phyloP scores from a whole-genome alignment of 352 stramenopile genomes.

The Thalassiosira livingstoniorum region DNA sequence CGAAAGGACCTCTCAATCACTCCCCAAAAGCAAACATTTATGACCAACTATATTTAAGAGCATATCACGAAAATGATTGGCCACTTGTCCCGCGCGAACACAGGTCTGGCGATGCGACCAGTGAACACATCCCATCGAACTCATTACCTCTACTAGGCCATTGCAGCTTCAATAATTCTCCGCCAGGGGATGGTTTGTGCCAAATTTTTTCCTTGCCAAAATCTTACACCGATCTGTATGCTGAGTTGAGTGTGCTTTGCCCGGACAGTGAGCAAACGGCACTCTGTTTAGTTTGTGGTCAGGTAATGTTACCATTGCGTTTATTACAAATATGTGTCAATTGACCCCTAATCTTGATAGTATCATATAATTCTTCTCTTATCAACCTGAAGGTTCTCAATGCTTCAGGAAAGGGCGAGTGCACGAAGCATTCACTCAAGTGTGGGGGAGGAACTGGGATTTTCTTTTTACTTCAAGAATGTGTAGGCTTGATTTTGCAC shows the following conservation, averaged over 20 bases:
- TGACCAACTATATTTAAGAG: too few relatives aligned
- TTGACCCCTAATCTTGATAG: background rate
- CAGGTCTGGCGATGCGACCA: background rate
- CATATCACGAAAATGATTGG: slow-evolving; percentile 35
- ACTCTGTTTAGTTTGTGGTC: slow-evolving; percentile 86
- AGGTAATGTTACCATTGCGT: slow-evolving; percentile 41
- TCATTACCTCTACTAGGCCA: slow-evolving; percentile 54
- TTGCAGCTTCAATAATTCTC: slow-evolving; percentile 6
- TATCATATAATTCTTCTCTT: background rate
- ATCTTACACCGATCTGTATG: slow-evolving; percentile 87
- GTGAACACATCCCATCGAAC: slow-evolving; percentile 28
- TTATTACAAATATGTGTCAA: background rate
- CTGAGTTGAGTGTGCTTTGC: slow-evolving; percentile 70
- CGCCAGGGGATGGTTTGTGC: slow-evolving; percentile 29
- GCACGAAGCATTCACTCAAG: slow-evolving; percentile 80
- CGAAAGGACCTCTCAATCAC: too few relatives aligned
- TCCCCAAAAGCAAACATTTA: too few relatives aligned
- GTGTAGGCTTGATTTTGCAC: slow-evolving; percentile 82
- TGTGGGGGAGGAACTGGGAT: slow-evolving; percentile 83
- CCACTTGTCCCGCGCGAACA: slow-evolving; percentile 17
- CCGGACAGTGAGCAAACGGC: slow-evolving; percentile 82
- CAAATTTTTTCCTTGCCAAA: slow-evolving; percentile 76
- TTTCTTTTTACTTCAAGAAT: slow-evolving; percentile 88
- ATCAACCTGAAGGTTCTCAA: slow-evolving; percentile 66
- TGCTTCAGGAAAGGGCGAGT: slow-evolving; percentile 84